Conservation (phyloP, 2,329 filamentous ascomycete genomes). For the Zymoseptoria pseudotritici region DNA sequence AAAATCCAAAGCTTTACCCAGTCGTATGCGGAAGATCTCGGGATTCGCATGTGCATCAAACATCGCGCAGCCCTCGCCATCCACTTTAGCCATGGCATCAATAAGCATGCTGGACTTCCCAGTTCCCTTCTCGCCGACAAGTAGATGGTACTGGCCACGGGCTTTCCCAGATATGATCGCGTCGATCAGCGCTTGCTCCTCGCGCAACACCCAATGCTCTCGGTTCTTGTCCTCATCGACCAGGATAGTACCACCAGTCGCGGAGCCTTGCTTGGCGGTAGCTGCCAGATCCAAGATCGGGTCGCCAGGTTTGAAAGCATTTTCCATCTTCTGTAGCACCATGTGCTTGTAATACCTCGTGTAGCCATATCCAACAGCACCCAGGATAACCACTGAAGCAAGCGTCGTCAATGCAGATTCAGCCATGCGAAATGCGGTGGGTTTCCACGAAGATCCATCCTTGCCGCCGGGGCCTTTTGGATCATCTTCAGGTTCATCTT, state of each 20-base stretch:
- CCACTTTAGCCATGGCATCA: constrained; percentile 86
- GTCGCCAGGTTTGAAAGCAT: constrained; percentile 86
- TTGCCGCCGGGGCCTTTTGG: constrained; percentile 3
- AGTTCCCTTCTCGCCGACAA: constrained; percentile 92
- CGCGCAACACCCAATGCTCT: constrained; percentile 74
- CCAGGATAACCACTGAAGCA: constrained; percentile 44
- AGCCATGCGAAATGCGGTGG: constrained; percentile 45
- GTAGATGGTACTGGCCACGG: constrained; percentile 78
- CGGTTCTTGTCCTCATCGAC: constrained; percentile 40
- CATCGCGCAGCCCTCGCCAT: constrained; percentile 87
- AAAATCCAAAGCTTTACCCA: constrained; percentile 91
- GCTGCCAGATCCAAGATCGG: constrained; percentile 59
- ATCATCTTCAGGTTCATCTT: constrained; percentile 15
- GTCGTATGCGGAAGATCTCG: constrained; percentile 86
- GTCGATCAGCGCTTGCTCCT: constrained; percentile 76
- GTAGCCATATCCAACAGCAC: constrained; percentile 59
- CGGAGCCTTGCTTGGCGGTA: constrained; percentile 24
- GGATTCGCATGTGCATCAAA: constrained; percentile 92
- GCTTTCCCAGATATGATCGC: constrained; percentile 68
- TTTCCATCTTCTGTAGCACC: constrained; percentile 85
- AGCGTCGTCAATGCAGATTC: constrained; percentile 45
- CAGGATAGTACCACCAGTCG: constrained; percentile 17
- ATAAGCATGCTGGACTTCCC: constrained; percentile 96
- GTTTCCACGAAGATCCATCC: constrained; percentile 20
- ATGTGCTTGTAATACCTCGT: constrained; percentile 64